Conservation (phyloP, 805 yeast species). For the Dipodascopsis uninucleata region DNA sequence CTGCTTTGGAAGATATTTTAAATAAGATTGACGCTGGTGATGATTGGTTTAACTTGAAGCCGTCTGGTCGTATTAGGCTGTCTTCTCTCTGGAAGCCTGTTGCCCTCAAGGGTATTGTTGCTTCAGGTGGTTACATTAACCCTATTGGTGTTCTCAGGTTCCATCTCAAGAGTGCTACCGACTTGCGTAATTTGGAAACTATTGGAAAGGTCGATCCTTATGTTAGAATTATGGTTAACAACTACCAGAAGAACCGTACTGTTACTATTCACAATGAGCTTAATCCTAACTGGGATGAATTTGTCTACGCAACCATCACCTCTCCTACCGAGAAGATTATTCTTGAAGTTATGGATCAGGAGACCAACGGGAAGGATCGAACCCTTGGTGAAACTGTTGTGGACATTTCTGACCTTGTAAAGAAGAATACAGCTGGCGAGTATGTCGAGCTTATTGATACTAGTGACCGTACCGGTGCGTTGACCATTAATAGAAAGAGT, state of each 20-base stretch:
- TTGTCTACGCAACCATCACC: constrained; percentile 75
- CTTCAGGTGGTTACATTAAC: constrained; percentile 79
- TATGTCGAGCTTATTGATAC: constrained; percentile 57
- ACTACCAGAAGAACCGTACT: constrained; percentile 74
- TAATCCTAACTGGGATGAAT: constrained; percentile 82
- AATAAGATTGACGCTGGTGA: constrained; percentile 76
- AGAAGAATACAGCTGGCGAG: constrained; percentile 56
- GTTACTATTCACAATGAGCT: constrained; percentile 59
- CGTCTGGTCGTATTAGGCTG: constrained; percentile 69
- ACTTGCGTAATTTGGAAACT: constrained; percentile 77
- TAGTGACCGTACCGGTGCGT: constrained; percentile 54
- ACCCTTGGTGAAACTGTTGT: constrained; percentile 80
- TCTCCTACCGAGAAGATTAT: constrained; percentile 78
- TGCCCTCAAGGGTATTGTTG: constrained; percentile 56
- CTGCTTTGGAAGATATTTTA: constrained; percentile 56
- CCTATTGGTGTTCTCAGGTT: constrained; percentile 91
- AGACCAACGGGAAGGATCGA: constrained; percentile 73
- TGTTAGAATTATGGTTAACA: constrained; percentile 72
- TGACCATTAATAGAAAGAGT: constrained; percentile 70
- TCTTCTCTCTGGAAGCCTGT: constrained; percentile 85
- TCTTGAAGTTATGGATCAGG: constrained; percentile 89
- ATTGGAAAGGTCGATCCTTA: constrained; percentile 94
- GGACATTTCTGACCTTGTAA: constrained; percentile 61
- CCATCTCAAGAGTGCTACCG: constrained; percentile 61
- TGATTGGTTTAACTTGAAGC: constrained; percentile 70